phyloP scores from a whole-genome alignment of 2,329 filamentous ascomycete species.

The Ilyonectria robusta region DNA sequence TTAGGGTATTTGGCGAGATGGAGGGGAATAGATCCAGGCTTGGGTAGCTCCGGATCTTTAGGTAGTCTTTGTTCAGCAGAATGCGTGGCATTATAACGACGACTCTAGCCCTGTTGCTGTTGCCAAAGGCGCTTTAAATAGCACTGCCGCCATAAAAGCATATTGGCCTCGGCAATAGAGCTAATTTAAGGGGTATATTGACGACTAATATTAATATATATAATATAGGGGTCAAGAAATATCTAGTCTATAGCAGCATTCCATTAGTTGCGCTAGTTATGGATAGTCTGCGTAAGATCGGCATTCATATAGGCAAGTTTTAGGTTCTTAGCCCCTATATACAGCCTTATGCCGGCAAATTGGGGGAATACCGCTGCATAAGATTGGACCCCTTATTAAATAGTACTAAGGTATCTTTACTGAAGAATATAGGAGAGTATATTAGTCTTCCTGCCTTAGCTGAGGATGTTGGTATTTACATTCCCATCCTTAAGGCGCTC shows the following conservation, averaged over 20 bases:
- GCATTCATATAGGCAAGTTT: slow-evolving; percentile 3
- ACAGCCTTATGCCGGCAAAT: slow-evolving; percentile 9
- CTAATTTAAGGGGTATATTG: neutral
- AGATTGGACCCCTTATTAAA: no score
- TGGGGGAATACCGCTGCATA: no score
- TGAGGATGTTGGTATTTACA: no score
- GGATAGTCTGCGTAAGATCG: neutral
- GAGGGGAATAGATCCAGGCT: neutral
- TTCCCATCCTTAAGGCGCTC: no score
- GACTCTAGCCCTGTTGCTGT: neutral
- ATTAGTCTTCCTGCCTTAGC: no score
- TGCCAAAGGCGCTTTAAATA: neutral
- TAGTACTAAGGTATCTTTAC: no score
- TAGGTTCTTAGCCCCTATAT: neutral
- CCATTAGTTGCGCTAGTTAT: neutral
- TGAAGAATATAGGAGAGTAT: no score
- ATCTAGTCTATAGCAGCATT: neutral
- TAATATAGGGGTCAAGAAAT: neutral
- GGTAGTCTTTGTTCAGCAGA: neutral
- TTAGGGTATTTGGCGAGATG: neutral
- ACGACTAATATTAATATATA: neutral
- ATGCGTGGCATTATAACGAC: neutral
- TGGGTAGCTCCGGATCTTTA: neutral
- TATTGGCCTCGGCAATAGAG: neutral
- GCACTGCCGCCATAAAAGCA: neutral